Evolutionary conservation across 164 flowering plant genomes (phyloP), one percentile per base, ranked within the genome.

Genomic region (Paratinospora sagittata): DNA sequence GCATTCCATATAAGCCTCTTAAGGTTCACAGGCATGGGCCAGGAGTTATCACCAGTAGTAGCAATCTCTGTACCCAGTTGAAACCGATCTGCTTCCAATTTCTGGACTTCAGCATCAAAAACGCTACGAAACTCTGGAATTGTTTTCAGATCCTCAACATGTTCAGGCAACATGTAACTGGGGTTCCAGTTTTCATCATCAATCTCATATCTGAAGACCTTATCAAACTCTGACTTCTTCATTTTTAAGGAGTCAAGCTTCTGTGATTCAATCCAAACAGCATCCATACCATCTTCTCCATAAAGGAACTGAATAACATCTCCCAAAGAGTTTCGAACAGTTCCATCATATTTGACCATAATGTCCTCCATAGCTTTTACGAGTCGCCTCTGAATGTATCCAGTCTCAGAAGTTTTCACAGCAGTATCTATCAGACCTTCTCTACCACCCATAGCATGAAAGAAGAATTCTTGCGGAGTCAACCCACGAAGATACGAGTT

Each of bases 361-460:
- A 96, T 96, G 74, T 96, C 99, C 71, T 96, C 99, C 99, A 96
- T 96, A 72, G 99, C 99, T 78, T 96, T 96, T 55, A 93, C 98
- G 52, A 93, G 84, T 6, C 98, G 89, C 83, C 98, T 88, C 81
- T 95, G 99, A 34, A 95, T 95, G 73, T 95, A 95, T 13, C 99
- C 99, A 70, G 99, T 96, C 81, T 96, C 98, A 78, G 99, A 96
- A 47, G 99, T 96, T 81, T 96, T 96, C 43, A 96, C 99, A 23
- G 99, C 98, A 69, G 99, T 95, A 79, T 95, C 99, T 62, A 95
- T 95, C 37, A 95, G 85, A 87, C 99, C 99, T 86, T 95, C 99
- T 77, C 99, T 87, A 88, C 99, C 99, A 81, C 99, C 99, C 99
- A 95, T 95, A 27, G 99, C 99, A 80, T 95, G 99, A 69, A 95